phyloP scores from a whole-genome alignment of 805 yeast genomes.

The Metschnikowia reukaufii region DNA sequence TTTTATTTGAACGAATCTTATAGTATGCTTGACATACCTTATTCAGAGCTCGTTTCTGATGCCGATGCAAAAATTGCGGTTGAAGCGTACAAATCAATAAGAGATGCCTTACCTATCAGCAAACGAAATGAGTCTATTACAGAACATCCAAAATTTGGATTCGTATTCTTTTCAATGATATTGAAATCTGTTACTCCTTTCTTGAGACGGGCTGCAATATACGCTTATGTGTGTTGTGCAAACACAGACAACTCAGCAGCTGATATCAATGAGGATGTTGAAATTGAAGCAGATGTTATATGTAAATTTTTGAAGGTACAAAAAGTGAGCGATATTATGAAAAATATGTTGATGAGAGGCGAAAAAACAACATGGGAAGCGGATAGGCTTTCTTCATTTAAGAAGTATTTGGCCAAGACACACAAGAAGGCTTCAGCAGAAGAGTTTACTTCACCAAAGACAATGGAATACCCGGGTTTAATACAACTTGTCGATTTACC shows the following conservation, averaged over 20 bases:
- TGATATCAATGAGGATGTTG: conserved; percentile 23
- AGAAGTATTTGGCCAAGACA: conserved; percentile 13
- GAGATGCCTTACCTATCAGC: conserved; percentile 1
- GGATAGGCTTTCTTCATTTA: conserved; percentile 24
- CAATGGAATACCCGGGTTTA: conserved; percentile 63
- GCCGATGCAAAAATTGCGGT: conserved; percentile 23
- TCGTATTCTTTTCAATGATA: conserved; percentile 52
- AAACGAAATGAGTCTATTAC: conserved; percentile 15
- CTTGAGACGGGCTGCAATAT: conserved; percentile 60
- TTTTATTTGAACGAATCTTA: conserved; percentile 26
- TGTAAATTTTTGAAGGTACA: conserved; percentile 52
- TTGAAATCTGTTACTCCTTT: conserved; percentile 62
- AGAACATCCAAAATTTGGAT: conserved; percentile 31
- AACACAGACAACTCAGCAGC: conserved; percentile 33
- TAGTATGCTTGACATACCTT: conserved; percentile 40
- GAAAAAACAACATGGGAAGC: conserved; percentile 25
- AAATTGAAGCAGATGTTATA: conserved; percentile 55
- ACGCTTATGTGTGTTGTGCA: conserved; percentile 54
- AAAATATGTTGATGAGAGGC: conserved; percentile 4
- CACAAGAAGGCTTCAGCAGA: background rate
- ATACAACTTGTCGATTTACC: conserved; percentile 67
- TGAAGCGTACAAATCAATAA: conserved; percentile 26
- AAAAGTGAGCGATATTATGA: conserved; percentile 25
- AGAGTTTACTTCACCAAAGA: conserved; percentile 19
- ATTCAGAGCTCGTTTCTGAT: conserved; percentile 23